Conservation (phyloP, 2,329 filamentous ascomycete species). For the Phyllosticta citriasiana region DNA sequence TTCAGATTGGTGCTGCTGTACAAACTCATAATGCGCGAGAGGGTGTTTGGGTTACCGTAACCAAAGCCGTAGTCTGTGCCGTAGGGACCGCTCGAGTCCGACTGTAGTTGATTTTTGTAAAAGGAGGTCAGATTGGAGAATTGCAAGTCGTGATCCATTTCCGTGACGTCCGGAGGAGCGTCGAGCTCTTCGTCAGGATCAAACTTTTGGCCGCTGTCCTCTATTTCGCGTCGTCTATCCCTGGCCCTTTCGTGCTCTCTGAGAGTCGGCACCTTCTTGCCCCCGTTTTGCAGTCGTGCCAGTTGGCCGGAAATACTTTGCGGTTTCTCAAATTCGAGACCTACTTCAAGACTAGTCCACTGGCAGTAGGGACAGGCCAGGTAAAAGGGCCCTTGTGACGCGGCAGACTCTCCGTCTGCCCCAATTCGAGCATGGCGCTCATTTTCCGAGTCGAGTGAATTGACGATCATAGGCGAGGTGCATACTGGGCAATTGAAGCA, state of each 20-base stretch:
- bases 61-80: conserved; percentile 28
- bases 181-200: conserved; percentile 12
- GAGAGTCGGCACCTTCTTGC: conserved; percentile 28
- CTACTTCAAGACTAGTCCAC: conserved; percentile 85
- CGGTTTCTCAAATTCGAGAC: conserved; percentile 79
- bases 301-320: conserved; percentile 79
- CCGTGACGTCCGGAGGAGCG: conserved; percentile 12
- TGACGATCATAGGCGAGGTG: conserved; percentile 67
- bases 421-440: conserved; percentile 1
- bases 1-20: conserved; percentile 53
- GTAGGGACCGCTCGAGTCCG: conserved; percentile 36
- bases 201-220: conserved; percentile 15
- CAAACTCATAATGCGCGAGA: conserved; percentile 83
- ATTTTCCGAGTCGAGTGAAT: conserved; percentile 40
- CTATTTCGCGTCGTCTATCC: conserved; percentile 24
- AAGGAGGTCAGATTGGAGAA: conserved; percentile 69
- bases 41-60: conserved; percentile 60
- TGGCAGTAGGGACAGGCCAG: conserved; percentile 84
- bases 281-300: conserved; percentile 51
- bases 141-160: conserved; percentile 51
- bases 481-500: conserved; percentile 95
- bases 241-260: conserved; percentile 32
- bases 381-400: conserved; percentile 54
- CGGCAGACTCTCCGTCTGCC: conserved; percentile 2
- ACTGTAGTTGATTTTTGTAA: conserved; percentile 66